Evolutionary conservation across 176 grass and related monocot genomes (phyloP), one percentile per base, ranked within the genome.

Genomic region (Zea luxurians): DNA sequence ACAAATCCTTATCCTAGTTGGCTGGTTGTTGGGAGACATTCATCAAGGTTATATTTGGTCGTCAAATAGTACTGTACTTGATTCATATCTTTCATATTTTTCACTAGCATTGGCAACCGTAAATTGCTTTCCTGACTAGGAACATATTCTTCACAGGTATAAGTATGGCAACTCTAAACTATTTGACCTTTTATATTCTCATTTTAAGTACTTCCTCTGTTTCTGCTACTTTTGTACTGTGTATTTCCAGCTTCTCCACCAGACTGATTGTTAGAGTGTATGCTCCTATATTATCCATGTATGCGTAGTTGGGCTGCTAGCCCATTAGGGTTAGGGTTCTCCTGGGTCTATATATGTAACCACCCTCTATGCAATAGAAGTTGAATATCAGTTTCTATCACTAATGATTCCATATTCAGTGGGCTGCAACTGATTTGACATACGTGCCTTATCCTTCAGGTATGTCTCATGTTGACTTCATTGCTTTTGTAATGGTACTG

Each of bases 31-130:
- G 17, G 38, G 38, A 40, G 38, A 40, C 38, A 40, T 40, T 40
- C 7, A 21, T 7, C 54, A 62, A 53, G 55, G 37, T 48, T 70
- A 41, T 76, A 58, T 76, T 64, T 78, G 10, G 13, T 58, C 15
- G 8, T 53, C n/a, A 43, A 64, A 64, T 76, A 82, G 55, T 46
- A 62, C 6, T 68, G 53, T 42, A 78, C 67, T 79, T 75, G 9
- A 41, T 44, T 41, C 7, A 5, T 45, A 8, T 20, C 4, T 40
- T 42, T 50, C 16, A 50, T 9, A 13, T 67, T 66, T 53, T 54
- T 55, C 13, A 18, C 53, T 74, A 55, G 48, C 42, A 64, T 68
- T 58, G 45, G 17, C 40, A 35, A 10, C 13, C 59, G 18, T 44
- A 35, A 47, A 71, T 77, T 7, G 4, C 34, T 72, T 69, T 41